phyloP scores from a whole-genome alignment of 2,329 filamentous ascomycete species.

The Pleomassaria siparia region DNA sequence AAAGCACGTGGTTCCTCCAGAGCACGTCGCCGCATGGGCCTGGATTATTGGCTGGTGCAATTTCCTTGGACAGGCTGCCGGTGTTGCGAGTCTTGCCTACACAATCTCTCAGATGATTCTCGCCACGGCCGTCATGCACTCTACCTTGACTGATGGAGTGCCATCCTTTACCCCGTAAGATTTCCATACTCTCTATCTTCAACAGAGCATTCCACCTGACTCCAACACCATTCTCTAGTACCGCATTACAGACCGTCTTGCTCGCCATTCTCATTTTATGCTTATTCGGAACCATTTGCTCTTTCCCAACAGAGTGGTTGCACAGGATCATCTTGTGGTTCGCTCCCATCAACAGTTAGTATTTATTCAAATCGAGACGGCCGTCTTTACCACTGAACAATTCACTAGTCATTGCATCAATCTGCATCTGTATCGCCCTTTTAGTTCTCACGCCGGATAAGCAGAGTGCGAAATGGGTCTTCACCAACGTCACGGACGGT shows the following conservation, averaged over 20 bases:
- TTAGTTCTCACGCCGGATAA: conserved; percentile 61
- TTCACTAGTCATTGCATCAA: conserved; percentile 56
- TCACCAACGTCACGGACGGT: conserved; percentile 61
- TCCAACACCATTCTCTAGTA: conserved; percentile 44
- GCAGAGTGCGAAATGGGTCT: conserved; percentile 61
- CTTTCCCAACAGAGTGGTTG: conserved; percentile 60
- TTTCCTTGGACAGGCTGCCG: conserved; percentile 64
- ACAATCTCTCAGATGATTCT: conserved; percentile 66
- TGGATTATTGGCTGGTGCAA: conserved; percentile 71
- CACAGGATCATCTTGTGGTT: conserved; percentile 66
- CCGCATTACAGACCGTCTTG: conserved; percentile 60
- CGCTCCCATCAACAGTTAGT: conserved; percentile 63
- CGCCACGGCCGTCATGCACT: conserved; percentile 64
- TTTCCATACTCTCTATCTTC: not conserved
- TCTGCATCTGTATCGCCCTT: conserved; percentile 61
- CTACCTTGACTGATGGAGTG: conserved; percentile 50
- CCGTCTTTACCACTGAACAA: conserved; percentile 7
- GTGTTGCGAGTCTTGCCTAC: conserved; percentile 64
- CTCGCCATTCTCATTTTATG: conserved; percentile 59
- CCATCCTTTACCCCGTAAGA: conserved; percentile 62
- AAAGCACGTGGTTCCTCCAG: conserved; percentile 63
- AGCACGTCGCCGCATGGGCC: conserved; percentile 63
- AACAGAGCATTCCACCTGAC: no score
- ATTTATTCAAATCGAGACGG: no score
- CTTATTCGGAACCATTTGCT: conserved; percentile 62